These are phyloP conservation scores for Austropuccinia psidii DNA, from an alignment of 1,284 basidiomycete species.

Conservation along the genomic window DNA sequence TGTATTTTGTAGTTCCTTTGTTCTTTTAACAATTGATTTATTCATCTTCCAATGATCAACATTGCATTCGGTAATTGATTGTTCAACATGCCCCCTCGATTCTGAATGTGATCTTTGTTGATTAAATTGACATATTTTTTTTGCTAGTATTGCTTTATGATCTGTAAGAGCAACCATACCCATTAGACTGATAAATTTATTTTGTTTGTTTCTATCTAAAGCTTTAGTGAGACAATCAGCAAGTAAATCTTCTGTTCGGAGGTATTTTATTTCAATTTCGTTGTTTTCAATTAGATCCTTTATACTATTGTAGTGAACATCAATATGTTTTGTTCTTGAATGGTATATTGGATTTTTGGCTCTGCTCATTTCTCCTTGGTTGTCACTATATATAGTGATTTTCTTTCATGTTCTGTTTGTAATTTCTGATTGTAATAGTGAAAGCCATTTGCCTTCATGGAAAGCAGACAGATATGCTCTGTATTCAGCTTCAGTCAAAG, in stretches of 20 bases:
- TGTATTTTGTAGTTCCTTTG: too few relatives aligned
- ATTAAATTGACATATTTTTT: too few relatives aligned
- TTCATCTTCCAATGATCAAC: too few relatives aligned
- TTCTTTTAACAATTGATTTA: too few relatives aligned
- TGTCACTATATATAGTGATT: too few relatives aligned
- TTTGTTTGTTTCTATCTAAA: constrained; percentile 29
- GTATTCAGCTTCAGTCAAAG: constrained; percentile 16
- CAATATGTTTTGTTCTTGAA: constrained; percentile 11
- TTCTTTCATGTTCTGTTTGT: neutral
- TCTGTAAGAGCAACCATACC: too few relatives aligned
- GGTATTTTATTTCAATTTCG: neutral
- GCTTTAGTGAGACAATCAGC: constrained; percentile 28
- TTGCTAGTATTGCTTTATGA: too few relatives aligned
- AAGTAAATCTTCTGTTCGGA: constrained; percentile 2
- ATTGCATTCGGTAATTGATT: too few relatives aligned
- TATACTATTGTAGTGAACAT: constrained; percentile 5
- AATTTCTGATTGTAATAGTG: too few relatives aligned
- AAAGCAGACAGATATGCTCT: constrained; percentile 2
- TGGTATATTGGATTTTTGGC: constrained; percentile 16
- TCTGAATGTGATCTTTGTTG: too few relatives aligned
- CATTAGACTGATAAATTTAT: too few relatives aligned
- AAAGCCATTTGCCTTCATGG: constrained; percentile 25
- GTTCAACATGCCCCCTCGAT: too few relatives aligned
- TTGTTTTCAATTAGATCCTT: constrained; percentile 13
- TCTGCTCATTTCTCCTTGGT: neutral